Conservation (phyloP, 2,329 filamentous ascomycete species). For the Seiridium unicorne region DNA sequence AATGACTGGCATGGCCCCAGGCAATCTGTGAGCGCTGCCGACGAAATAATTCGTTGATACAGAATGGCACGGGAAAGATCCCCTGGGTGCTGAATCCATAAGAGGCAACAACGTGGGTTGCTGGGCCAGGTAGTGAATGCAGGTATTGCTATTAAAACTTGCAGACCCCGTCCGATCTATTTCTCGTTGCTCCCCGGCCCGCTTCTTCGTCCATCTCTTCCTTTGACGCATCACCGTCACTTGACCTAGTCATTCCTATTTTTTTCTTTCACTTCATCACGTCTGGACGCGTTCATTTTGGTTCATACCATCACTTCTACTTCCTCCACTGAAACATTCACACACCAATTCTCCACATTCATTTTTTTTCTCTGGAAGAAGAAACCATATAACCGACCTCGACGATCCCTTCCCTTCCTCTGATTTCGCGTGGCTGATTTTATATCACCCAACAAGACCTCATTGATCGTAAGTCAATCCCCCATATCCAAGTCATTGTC, state of each 20-base stretch:
- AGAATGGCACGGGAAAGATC: background rate
- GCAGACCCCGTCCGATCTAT: background rate
- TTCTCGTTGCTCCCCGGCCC: background rate
- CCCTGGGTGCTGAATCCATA: background rate
- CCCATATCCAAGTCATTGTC: no score
- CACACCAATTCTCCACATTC: conserved; percentile 10
- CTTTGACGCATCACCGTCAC: background rate
- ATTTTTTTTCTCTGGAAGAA: conserved; percentile 11
- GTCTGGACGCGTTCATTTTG: conserved; percentile 19
- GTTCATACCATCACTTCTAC: conserved; percentile 16
- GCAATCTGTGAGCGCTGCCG: conserved; percentile 3
- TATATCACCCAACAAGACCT: background rate
- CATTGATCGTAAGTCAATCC: background rate
- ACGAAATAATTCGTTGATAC: background rate
- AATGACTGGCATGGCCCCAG: conserved; percentile 2
- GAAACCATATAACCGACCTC: background rate
- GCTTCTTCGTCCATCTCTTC: background rate
- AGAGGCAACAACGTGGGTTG: background rate
- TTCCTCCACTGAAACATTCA: conserved; percentile 10
- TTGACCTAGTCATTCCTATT: conserved; percentile 2
- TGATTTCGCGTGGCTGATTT: background rate
- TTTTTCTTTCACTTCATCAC: conserved; percentile 6
- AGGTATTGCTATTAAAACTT: background rate
- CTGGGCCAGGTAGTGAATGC: background rate
- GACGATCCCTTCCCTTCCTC: background rate